Evolutionary conservation across 257 asterid genomes (phyloP), one percentile per base, ranked within the genome.

Genomic region (Misopates orontium): DNA sequence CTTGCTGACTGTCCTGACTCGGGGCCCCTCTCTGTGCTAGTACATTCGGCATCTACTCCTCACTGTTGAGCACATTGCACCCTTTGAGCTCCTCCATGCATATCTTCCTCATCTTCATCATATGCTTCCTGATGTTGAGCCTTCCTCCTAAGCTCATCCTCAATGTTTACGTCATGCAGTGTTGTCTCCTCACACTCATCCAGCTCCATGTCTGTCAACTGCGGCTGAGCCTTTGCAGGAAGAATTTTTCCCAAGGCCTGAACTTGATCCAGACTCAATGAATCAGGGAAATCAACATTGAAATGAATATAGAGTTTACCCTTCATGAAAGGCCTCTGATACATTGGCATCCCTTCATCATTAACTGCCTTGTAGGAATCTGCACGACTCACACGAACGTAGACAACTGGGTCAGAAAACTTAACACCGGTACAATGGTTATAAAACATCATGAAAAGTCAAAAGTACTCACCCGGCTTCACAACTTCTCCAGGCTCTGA

Each of bases 21-120:
- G 14, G 14, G 44, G 19, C 10, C 57, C 1, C 36, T 14, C 15
- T 20, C 32, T n/a, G 16, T 4, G 17, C 19, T 1, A 5, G 22
- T 8, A 48, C 8, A 7, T 4, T 10, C n/a, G 6, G 9, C 44
- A 17, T 4, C 47, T 10, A 22, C 24, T 8, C 13, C 41, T 79
- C 59, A 88, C 94, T 88, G 96, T 31, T 88, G 96, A 22, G 96
- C 96, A 60, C 96, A 88, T 54, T 85, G 94, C 47, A 88, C 94
- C 54, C 91, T 83, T 62, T 88, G 94, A 44, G 73, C 86, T 22
- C 93, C 93, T 48, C 90, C 87, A 31, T 62, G 85, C 85, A 71
- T 83, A 6, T 87, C 93, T 1, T 88, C 89, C 2, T 88, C 89
- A 1, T 88, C 96, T 52, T 85, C 96, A 0, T 88, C 79, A 18